phyloP scores from a whole-genome alignment of 2,329 filamentous ascomycete genomes.

The Triangularia setosa region DNA sequence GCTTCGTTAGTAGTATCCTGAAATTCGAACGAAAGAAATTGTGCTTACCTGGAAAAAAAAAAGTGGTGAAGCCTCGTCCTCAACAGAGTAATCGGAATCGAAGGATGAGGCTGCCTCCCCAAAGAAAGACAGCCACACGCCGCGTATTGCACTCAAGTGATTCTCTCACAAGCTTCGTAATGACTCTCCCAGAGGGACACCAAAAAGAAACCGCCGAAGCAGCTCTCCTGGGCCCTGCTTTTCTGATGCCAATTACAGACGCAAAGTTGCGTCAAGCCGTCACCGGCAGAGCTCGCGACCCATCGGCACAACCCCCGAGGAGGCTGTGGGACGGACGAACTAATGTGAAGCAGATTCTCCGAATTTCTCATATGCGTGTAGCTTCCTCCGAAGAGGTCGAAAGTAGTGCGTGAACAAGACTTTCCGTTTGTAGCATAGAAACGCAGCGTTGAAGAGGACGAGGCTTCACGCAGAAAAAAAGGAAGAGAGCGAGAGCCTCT shows the following conservation, averaged over 20 bases:
- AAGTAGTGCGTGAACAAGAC: slow-evolving; percentile 32
- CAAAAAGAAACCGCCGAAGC: slow-evolving; percentile 6
- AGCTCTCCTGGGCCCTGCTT: slow-evolving; percentile 26
- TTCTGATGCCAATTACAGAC: slow-evolving; percentile 35
- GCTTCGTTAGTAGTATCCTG: slow-evolving; percentile 31
- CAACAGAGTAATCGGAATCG: slow-evolving; percentile 35
- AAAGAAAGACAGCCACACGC: slow-evolving; percentile 25
- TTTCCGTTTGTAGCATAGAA: slow-evolving; percentile 81
- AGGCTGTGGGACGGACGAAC: slow-evolving; percentile 17
- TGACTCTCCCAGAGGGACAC: slow-evolving; percentile 27
- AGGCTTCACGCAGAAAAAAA: slow-evolving; percentile 44
- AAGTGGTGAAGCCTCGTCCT: slow-evolving; percentile 32
- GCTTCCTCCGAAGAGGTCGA: slow-evolving; percentile 23
- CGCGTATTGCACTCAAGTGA: slow-evolving; percentile 34
- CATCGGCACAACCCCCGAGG: slow-evolving; percentile 15
- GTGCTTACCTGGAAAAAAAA: slow-evolving; percentile 28
- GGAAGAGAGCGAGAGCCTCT: slow-evolving; percentile 35
- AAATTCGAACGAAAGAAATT: background rate
- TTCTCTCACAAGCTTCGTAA: slow-evolving; percentile 31
- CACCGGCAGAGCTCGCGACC: slow-evolving; percentile 29
- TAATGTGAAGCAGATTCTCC: slow-evolving; percentile 30
- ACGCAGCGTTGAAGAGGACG: slow-evolving; percentile 84
- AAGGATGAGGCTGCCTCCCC: slow-evolving; percentile 25
- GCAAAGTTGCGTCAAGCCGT: slow-evolving; percentile 30
- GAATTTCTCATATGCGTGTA: slow-evolving; percentile 74